Percentiles rank a stretch among this genome's conserved stretches.
Evolutionary conservation across 768 basidiomycete genomes (phyloP).

Genomic region (Lyophyllum decastes): DNA sequence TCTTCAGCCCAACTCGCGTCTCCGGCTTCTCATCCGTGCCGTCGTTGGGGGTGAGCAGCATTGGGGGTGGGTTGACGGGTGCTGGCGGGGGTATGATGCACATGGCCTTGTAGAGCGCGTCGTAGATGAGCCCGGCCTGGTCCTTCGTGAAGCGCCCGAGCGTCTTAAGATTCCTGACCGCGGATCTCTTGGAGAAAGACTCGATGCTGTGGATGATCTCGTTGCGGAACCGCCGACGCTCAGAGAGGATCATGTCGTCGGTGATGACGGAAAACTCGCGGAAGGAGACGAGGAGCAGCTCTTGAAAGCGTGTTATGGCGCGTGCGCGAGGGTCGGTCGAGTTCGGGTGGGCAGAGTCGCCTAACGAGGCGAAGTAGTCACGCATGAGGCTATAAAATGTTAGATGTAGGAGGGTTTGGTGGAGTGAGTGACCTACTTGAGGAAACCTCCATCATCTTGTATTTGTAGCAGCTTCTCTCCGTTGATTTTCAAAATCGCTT

Average conservation of each 20-base stretch:
- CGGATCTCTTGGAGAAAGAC: constrained; percentile 89
- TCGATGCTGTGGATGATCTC: constrained; percentile 95
- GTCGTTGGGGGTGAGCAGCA: constrained; percentile 59
- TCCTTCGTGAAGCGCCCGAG: constrained; percentile 85
- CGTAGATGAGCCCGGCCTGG: constrained; percentile 87
- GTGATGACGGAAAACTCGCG: constrained; percentile 96
- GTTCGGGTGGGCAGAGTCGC: constrained; percentile 90
- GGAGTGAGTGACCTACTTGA: constrained; percentile 60
- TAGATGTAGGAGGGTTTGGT: background rate
- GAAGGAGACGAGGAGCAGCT: constrained; percentile 94
- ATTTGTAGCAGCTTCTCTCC: constrained; percentile 89
- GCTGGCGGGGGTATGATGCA: constrained; percentile 74
- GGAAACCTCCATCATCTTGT: constrained; percentile 96
- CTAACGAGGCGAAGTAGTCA: constrained; percentile 91
- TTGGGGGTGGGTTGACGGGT: constrained; percentile 44
- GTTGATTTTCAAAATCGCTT: constrained; percentile 97
- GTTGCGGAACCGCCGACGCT: constrained; percentile 81
- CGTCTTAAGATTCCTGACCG: constrained; percentile 82
- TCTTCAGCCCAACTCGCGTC: constrained; percentile 82
- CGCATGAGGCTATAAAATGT: constrained; percentile 70
- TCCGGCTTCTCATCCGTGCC: constrained; percentile 78
- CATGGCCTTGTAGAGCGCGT: constrained; percentile 85
- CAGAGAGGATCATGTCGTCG: constrained; percentile 87
- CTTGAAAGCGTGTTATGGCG: constrained; percentile 96
- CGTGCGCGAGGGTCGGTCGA: constrained; percentile 86